These are phyloP conservation scores for Epithele typhae DNA, from an alignment of 768 basidiomycete genomes.

Conservation along the genomic window DNA sequence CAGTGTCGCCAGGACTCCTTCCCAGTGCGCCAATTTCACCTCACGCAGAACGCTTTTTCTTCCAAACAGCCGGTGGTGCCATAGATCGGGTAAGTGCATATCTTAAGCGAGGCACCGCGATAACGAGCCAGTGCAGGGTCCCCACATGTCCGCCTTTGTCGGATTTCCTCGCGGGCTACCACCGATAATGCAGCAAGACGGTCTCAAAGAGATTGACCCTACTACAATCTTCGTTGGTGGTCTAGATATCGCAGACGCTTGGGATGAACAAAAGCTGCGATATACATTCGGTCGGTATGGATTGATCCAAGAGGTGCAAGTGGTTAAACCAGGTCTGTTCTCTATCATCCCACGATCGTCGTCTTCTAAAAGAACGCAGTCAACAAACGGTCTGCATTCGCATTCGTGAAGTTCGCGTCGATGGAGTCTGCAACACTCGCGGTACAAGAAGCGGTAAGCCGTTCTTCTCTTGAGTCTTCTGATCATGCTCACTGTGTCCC, in stretches of 20 bases:
- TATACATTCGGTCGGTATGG: constrained; percentile 61
- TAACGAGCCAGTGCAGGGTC: too few relatives aligned
- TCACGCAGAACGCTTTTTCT: too few relatives aligned
- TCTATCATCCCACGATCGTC: background rate
- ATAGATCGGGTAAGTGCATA: too few relatives aligned
- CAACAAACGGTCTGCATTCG: constrained; percentile 66
- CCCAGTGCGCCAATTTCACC: too few relatives aligned
- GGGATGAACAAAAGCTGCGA: constrained; percentile 64
- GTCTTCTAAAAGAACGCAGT: constrained; percentile 30
- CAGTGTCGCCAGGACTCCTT: too few relatives aligned
- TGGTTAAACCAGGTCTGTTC: constrained; percentile 59
- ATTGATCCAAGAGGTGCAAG: constrained; percentile 57
- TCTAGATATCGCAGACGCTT: constrained; percentile 58
- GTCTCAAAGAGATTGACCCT: constrained; percentile 54
- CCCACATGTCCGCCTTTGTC: too few relatives aligned
- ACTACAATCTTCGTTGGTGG: constrained; percentile 76
- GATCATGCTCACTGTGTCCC: background rate
- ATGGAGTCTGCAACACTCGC: constrained; percentile 63
- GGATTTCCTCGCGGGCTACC: too few relatives aligned
- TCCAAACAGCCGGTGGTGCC: too few relatives aligned
- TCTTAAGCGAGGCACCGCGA: too few relatives aligned
- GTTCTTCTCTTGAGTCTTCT: too few relatives aligned
- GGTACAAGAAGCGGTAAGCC: constrained; percentile 54
- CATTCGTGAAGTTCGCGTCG: constrained; percentile 70
- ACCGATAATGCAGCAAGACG: too few relatives aligned